Evolutionary conservation across 768 basidiomycete genomes (phyloP), one percentile per base, ranked within the genome.

Genomic region (Pleurotus cornucopiae): DNA sequence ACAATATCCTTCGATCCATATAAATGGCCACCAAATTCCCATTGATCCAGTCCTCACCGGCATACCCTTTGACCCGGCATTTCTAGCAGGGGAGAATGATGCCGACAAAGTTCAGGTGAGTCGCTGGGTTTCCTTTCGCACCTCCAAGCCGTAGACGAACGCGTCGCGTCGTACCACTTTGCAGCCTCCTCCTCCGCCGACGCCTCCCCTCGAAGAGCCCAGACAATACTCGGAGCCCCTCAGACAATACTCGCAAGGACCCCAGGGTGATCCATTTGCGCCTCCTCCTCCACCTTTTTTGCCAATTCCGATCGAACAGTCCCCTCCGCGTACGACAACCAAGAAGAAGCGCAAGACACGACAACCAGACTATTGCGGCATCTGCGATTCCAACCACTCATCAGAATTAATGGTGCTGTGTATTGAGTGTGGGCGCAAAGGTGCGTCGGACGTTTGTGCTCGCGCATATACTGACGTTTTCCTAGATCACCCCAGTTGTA

Each of bases 401-500:
- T 69, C 76, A 7, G 94, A 97, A 65, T 62, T 63, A 18, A 84
- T 96, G 84, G 77, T 89, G 18, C 84, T 84, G 57, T 98, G 94
- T 68, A 73, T 76, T 58, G 85, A 86, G 60, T 98, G 94, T 68
- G 89, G 89, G 2, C 81, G 89, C 46, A 92, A 87, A 63, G 91
- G 95, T 89, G 64, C 54, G 80, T 44, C 6, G 26, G 5, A 6
- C 21, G 46, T 44, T 49, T 18, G 16, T 16, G 16, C 34, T 26
- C 25, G 45, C 37, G 13, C 25, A 48, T 57, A 60, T 56, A 60
- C 54, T 46, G 54, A 56, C 47, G 41, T 51, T 46, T 39, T 20
- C 26, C 44, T 54, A 92, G 93, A 88, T 25, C 95, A 98, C 69
- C 88, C 88, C n/a, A 86, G 83, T 46, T 98, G 95, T 67, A 78